phyloP scores from a whole-genome alignment of 495 filamentous ascomycete species.

The Penicillium egyptiacum region DNA sequence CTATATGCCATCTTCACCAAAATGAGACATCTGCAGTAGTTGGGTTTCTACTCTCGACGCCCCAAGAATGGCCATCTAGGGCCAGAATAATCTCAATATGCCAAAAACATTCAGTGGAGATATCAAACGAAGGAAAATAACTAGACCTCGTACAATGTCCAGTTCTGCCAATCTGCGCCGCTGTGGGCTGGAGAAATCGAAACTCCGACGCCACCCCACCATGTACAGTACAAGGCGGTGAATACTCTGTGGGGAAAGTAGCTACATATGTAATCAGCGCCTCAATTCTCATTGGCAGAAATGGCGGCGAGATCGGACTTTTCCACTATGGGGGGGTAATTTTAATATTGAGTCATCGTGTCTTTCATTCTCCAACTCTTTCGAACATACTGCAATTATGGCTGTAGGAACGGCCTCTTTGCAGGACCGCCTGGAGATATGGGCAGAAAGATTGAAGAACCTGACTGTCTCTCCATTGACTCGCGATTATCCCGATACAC shows the following conservation, averaged over 20 bases:
- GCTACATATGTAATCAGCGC: slow-evolving; percentile 28
- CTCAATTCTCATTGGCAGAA: slow-evolving; percentile 1
- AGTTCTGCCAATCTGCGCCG: not conserved
- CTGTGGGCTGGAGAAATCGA: not conserved
- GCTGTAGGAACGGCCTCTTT: slow-evolving; percentile 37
- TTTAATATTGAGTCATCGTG: slow-evolving; percentile 24
- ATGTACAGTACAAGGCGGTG: slow-evolving; percentile 15
- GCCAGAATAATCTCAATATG: too few relatives aligned
- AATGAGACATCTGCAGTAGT: not conserved
- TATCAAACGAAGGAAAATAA: too few relatives aligned
- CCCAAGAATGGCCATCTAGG: too few relatives aligned
- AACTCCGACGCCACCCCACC: not conserved
- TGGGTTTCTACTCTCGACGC: too few relatives aligned
- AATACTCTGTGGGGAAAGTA: slow-evolving; percentile 14
- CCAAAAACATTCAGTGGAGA: too few relatives aligned
- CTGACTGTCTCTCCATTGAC: slow-evolving; percentile 52
- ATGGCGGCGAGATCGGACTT: slow-evolving; percentile 31
- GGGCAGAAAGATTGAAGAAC: slow-evolving; percentile 49
- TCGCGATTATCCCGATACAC: slow-evolving; percentile 49
- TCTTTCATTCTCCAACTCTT: slow-evolving; percentile 18
- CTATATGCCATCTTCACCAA: not conserved
- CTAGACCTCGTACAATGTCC: not conserved
- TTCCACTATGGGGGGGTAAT: slow-evolving; percentile 14
- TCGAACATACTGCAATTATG: slow-evolving; percentile 36
- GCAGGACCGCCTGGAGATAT: slow-evolving; percentile 49